Percentiles rank a stretch among this genome's conserved stretches.
phyloP scores from a whole-genome alignment of 768 basidiomycete genomes.

The Clavulina sp. region DNA sequence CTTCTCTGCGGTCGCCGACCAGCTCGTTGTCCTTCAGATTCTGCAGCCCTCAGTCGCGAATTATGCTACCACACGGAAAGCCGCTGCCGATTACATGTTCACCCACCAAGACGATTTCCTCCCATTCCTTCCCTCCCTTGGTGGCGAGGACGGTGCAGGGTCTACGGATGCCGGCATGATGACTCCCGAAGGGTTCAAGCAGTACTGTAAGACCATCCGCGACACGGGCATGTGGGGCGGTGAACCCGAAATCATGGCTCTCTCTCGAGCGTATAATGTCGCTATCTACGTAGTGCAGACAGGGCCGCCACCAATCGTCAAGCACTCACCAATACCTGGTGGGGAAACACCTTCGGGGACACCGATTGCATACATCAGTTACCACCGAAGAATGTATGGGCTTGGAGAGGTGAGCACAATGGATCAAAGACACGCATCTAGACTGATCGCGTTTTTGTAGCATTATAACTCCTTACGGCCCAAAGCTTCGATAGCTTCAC shows the following conservation, averaged over 20 bases:
- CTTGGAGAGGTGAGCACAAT: slow-evolving; percentile 64
- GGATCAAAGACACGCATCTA: background rate
- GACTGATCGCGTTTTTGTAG: slow-evolving; percentile 25
- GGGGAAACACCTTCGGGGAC: slow-evolving; percentile 15
- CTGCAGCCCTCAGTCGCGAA: slow-evolving; percentile 39
- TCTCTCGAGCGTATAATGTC: slow-evolving; percentile 61
- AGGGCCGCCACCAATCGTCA: slow-evolving; percentile 63
- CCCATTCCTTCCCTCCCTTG: slow-evolving; percentile 68
- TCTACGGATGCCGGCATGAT: slow-evolving; percentile 54
- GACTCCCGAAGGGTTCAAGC: slow-evolving; percentile 40
- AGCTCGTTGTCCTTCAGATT: slow-evolving; percentile 57
- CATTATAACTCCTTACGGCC: slow-evolving; percentile 80
- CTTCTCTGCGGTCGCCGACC: slow-evolving; percentile 86
- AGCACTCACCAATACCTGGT: slow-evolving; percentile 42
- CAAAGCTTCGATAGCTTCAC: too few relatives aligned
- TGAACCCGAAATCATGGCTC: slow-evolving; percentile 87
- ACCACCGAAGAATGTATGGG: slow-evolving; percentile 87
- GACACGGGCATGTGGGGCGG: slow-evolving; percentile 92
- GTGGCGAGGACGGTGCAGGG: slow-evolving; percentile 50
- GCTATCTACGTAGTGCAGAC: slow-evolving; percentile 87
- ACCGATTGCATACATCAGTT: slow-evolving; percentile 46
- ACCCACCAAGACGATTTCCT: slow-evolving; percentile 78
- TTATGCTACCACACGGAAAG: slow-evolving; percentile 41
- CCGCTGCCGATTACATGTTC: slow-evolving; percentile 68
- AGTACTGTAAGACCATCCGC: slow-evolving; percentile 62